Base-by-base conservation (phyloP, 2,329 filamentous ascomycete genomes). In the Trichoderma endophyticum region DNA sequence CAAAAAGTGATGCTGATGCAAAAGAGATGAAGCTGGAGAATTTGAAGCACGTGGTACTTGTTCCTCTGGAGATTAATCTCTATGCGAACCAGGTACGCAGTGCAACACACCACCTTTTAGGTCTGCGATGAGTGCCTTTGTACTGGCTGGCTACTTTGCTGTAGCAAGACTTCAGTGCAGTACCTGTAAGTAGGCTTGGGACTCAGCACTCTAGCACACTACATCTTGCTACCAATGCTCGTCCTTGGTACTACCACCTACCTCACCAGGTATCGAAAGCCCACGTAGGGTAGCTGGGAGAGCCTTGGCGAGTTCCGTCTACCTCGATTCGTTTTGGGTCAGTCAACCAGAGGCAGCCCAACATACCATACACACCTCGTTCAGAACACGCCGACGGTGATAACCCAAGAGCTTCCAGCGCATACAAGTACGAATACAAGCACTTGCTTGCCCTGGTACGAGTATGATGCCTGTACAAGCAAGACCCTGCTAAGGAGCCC, bases 21-120 rank as follows among this genome's bases (percentile, higher is more conserved):
- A 59, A 69, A 21, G 36, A 51, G 39, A 51, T 36, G 66, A 70
- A 70, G 66, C 66, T 62, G 66, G 43, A 70, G 34, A 36, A 14
- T 34, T 54, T 26, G 57, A 51, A 62, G 57, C 66, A 70, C 66
- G 66, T 70, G 66, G 65, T 60, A 28, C 36, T 68, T 60, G 26
- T 28, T 32, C 2, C 56, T 51, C 28, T 60, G 51, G 64, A 67
- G 57, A 68, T 70, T 70, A 62, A 70, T 62, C n/a, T 62, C 64
- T 59, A 67, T 67, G 64, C 64, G 51, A 59, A 26, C 64, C 64
- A 67, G 64, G 51, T 57, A 67, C 64, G 18, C 51, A 67, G 64
- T 30, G 64, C 51, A 59, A 59, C 54, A 67, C 24, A 36, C 34
- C 54, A 39, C 64, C 32, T 51, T 30, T 65, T 34, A 54, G 28